Conservation (phyloP, 1,139 yeast genomes). For the Debaryomycetaceae sp. region DNA sequence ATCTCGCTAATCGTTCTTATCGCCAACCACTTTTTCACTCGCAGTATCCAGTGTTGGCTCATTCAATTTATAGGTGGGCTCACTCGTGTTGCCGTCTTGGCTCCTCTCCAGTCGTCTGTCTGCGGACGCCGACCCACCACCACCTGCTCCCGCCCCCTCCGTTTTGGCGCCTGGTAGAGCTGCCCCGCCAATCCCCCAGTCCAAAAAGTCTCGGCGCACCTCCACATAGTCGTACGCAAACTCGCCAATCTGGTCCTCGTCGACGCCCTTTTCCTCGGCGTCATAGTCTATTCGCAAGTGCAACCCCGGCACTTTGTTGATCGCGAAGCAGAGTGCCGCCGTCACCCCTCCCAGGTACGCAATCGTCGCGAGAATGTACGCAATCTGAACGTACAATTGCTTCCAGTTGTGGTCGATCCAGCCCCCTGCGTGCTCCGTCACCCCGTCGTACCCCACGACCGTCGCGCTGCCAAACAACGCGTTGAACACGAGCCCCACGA, state of each 20-base stretch:
- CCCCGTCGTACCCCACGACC: slow-evolving; percentile 83
- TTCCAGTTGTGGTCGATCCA: slow-evolving; percentile 88
- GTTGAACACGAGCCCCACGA: slow-evolving; percentile 77
- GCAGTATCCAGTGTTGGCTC: no score
- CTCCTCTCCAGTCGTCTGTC: background rate
- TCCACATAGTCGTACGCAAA: slow-evolving; percentile 97
- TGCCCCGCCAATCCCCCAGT: slow-evolving; percentile 31
- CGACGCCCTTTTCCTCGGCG: slow-evolving; percentile 84
- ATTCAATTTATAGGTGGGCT: no score
- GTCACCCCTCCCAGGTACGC: slow-evolving; percentile 78
- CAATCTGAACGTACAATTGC: slow-evolving; percentile 84
- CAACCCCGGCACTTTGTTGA: slow-evolving; percentile 75
- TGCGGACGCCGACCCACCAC: background rate
- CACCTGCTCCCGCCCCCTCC: background rate
- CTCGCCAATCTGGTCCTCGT: slow-evolving; percentile 96
- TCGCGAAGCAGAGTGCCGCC: slow-evolving; percentile 59
- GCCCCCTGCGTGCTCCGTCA: slow-evolving; percentile 77
- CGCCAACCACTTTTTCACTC: no score
- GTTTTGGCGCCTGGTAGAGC: background rate
- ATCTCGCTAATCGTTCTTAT: no score
- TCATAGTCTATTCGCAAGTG: slow-evolving; percentile 71
- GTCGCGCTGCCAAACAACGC: slow-evolving; percentile 81
- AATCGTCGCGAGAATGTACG: slow-evolving; percentile 61
- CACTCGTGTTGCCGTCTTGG: slow-evolving; percentile 1
- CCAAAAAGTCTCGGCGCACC: slow-evolving; percentile 85